Percentiles rank a stretch among this genome's conserved stretches.
Evolutionary conservation across 331 rosid genomes (phyloP).

Genomic region (Erythrophleum ivorense): DNA sequence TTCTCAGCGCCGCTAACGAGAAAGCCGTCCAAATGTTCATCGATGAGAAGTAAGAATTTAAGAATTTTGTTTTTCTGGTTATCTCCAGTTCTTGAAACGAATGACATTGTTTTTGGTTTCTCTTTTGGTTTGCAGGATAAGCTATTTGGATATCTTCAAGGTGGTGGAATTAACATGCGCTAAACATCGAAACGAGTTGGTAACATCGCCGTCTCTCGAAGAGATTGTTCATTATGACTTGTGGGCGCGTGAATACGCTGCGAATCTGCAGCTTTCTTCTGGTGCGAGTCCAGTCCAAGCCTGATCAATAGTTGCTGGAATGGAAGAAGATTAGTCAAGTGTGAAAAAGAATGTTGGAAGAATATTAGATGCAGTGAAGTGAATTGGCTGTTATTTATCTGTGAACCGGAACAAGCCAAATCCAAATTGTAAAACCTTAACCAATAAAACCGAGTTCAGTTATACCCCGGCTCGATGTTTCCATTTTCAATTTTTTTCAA

Average conservation of each 20-base stretch:
- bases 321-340: too few relatives aligned
- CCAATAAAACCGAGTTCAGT: too few relatives aligned
- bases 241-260: conserved; percentile 91
- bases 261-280: conserved; percentile 62
- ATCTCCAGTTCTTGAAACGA: neutral
- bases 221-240: conserved; percentile 83
- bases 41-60: conserved; percentile 79
- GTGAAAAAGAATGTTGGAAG: too few relatives aligned
- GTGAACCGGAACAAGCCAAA: too few relatives aligned
- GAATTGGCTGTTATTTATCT: too few relatives aligned
- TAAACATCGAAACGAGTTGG: conserved; percentile 68
- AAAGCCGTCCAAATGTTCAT: conserved; percentile 94
- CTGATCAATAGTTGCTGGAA: too few relatives aligned
- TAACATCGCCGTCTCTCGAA: conserved; percentile 78
- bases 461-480: too few relatives aligned
- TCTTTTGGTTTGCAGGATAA: conserved; percentile 61
- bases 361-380: too few relatives aligned
- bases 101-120: neutral
- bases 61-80: neutral
- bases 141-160: conserved; percentile 87
- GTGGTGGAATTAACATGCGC: conserved; percentile 87
- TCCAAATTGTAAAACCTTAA: too few relatives aligned
- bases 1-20: conserved; percentile 96
- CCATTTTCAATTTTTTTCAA: too few relatives aligned
- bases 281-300: too few relatives aligned